These are phyloP conservation scores for Chytridium lagenaria DNA, from an alignment of 371 early-diverging fungal genomes.

Conservation along the genomic window DNA sequence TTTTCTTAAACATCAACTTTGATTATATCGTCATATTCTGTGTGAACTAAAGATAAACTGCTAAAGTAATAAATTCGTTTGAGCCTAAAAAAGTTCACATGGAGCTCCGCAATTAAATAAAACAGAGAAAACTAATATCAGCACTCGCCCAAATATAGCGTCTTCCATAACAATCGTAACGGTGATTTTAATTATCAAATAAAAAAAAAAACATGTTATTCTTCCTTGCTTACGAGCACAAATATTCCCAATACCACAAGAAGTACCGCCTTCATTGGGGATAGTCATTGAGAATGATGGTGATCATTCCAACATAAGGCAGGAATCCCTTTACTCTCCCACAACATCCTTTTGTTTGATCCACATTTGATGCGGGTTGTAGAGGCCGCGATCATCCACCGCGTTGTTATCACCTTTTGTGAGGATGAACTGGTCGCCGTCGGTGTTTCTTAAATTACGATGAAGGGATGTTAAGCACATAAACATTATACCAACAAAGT, in stretches of 20 bases:
- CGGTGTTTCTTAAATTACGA: conserved; percentile 12
- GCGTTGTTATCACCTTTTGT: conserved; percentile 99
- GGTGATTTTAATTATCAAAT: too few species aligned
- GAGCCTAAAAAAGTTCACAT: too few species aligned
- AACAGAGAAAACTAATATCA: too few species aligned
- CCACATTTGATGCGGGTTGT: conserved; percentile 90
- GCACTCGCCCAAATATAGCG: too few species aligned
- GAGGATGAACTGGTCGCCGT: conserved; percentile 79
- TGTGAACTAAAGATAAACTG: too few species aligned
- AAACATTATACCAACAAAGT: conserved; percentile 23
- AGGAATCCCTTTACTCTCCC: conserved; percentile 85
- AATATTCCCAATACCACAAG: conserved; percentile 79
- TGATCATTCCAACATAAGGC: conserved; percentile 87
- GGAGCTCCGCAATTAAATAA: too few species aligned
- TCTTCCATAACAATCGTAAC: too few species aligned
- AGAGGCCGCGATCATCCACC: conserved; percentile 93
- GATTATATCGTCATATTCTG: too few species aligned
- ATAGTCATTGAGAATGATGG: conserved; percentile 94
- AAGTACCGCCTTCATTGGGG: conserved; percentile 87
- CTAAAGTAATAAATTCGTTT: too few species aligned
- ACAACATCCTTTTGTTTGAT: conserved; percentile 85
- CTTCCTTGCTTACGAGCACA: conserved; percentile 55
- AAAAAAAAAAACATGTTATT: too few species aligned
- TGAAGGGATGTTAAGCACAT: too few species aligned
- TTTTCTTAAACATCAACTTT: too few species aligned